Evolutionary conservation across 225 moss, liverwort and hornwort genomes (phyloP).

Genomic region (Anthoceros angustus): DNA sequence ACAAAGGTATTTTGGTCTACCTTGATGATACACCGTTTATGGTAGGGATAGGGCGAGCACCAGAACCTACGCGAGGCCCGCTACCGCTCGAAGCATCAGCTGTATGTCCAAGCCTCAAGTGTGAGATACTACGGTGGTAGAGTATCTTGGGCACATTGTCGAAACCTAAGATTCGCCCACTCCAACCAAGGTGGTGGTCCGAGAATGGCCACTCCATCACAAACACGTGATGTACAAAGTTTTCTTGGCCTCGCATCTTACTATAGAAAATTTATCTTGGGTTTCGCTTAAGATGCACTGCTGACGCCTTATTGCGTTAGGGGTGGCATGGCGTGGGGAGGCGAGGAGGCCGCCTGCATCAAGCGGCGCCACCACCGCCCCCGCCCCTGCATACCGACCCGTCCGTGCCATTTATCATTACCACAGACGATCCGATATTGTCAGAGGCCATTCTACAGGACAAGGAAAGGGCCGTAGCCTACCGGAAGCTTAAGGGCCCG

Average conservation of each 20-base stretch:
- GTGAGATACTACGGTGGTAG: neutral
- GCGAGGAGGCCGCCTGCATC: neutral
- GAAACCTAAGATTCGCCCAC: too few species aligned
- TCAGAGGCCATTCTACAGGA: neutral
- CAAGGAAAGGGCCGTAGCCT: neutral
- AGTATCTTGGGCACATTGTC: conserved; percentile 6
- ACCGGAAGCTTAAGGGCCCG: neutral
- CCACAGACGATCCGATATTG: neutral
- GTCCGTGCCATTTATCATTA: neutral
- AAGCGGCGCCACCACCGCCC: neutral
- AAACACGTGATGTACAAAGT: too few species aligned
- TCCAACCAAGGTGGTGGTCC: neutral
- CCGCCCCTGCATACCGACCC: neutral
- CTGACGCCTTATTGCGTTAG: neutral
- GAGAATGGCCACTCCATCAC: too few species aligned
- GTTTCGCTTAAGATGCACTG: neutral
- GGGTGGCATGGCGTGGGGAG: neutral
- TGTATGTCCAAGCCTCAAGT: neutral
- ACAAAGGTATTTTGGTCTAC: too few species aligned
- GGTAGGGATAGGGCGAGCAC: too few species aligned
- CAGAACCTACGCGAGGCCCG: neutral
- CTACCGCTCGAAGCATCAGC: neutral
- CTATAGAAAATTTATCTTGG: conserved; percentile 4
- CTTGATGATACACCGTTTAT: too few species aligned
- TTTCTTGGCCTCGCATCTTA: too few species aligned